phyloP scores from a whole-genome alignment of 352 stramenopile genomes.

The Phytophthora sansomeana region DNA sequence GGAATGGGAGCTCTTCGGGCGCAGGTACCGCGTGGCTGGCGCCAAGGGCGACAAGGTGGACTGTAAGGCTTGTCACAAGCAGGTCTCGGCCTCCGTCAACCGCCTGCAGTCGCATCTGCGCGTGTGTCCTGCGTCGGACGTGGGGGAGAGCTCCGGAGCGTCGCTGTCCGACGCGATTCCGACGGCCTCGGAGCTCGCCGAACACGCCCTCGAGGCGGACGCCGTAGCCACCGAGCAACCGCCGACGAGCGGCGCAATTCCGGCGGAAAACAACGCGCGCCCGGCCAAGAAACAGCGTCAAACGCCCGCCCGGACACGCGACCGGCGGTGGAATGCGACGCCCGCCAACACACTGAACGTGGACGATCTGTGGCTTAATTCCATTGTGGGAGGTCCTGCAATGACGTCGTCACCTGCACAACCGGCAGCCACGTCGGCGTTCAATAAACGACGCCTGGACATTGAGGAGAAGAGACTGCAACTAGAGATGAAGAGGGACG shows the following conservation, averaged over 20 bases:
- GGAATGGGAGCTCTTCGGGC: constrained; percentile 75
- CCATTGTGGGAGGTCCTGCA: neutral
- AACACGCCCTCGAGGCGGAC: constrained; percentile 8
- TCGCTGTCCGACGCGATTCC: constrained; percentile 9
- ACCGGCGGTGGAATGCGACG: constrained; percentile 2
- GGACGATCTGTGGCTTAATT: constrained; percentile 40
- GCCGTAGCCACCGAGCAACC: neutral
- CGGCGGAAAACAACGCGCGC: constrained; percentile 12
- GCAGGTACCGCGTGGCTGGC: constrained; percentile 57
- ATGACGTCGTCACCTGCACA: constrained; percentile 1
- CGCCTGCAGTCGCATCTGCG: constrained; percentile 74
- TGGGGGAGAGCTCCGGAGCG: neutral
- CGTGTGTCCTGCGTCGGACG: constrained; percentile 47
- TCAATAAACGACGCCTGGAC: constrained; percentile 52
- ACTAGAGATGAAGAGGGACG: constrained; percentile 54
- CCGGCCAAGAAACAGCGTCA: constrained; percentile 36
- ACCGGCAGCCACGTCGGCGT: constrained; percentile 8
- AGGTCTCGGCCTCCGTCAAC: constrained; percentile 66
- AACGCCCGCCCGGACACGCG: constrained; percentile 6
- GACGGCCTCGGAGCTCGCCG: constrained; percentile 14
- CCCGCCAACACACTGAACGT: neutral
- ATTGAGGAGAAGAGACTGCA: constrained; percentile 67
- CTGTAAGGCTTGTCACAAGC: constrained; percentile 71
- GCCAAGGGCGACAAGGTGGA: constrained; percentile 72
- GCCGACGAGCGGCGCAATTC: neutral